A percentile compares a stretch with the other conserved stretches of the same genome.
phyloP scores from a whole-genome alignment of 495 filamentous ascomycete species.

The Glutinoglossum americanum region DNA sequence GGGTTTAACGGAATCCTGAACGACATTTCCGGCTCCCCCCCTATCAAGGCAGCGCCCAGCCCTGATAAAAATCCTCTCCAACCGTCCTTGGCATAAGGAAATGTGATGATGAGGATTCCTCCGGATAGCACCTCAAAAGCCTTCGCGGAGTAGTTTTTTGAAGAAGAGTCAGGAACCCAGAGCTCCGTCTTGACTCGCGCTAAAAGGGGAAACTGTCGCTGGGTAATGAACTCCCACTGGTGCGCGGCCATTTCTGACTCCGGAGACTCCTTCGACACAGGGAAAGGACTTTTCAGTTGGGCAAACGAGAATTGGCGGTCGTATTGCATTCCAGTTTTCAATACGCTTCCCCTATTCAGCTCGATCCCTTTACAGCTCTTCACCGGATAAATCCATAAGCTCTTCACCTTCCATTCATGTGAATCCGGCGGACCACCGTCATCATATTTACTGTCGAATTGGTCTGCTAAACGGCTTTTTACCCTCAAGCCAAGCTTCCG shows the following conservation, averaged over 20 bases:
- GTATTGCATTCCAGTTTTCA: conserved; percentile 52
- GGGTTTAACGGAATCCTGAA: conserved; percentile 48
- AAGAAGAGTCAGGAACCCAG: conserved; percentile 50
- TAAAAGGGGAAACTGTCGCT: conserved; percentile 48
- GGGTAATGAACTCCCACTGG: conserved; percentile 63
- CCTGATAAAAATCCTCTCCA: conserved; percentile 5
- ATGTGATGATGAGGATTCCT: conserved; percentile 32
- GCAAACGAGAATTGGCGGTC: conserved; percentile 76
- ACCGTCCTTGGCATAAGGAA: conserved; percentile 32
- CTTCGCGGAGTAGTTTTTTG: conserved; percentile 21
- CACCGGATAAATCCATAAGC: conserved; percentile 69
- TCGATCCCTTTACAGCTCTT: conserved; percentile 77
- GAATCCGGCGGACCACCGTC: not conserved
- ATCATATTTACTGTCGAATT: conserved; percentile 7
- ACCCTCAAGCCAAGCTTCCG: conserved; percentile 22
- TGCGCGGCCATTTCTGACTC: conserved; percentile 24
- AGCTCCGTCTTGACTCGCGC: conserved; percentile 57
- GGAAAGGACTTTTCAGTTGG: conserved; percentile 30
- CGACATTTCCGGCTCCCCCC: conserved; percentile 13
- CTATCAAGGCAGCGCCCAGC: conserved; percentile 10
- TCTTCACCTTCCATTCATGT: conserved; percentile 40
- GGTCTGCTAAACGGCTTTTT: conserved; percentile 14
- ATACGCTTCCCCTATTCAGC: conserved; percentile 38
- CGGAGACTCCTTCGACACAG: conserved; percentile 17
- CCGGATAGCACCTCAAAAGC: conserved; percentile 28